These are phyloP conservation scores for Saccharomycopsis microspora DNA, from an alignment of 805 yeast species.

Conservation along the genomic window DNA sequence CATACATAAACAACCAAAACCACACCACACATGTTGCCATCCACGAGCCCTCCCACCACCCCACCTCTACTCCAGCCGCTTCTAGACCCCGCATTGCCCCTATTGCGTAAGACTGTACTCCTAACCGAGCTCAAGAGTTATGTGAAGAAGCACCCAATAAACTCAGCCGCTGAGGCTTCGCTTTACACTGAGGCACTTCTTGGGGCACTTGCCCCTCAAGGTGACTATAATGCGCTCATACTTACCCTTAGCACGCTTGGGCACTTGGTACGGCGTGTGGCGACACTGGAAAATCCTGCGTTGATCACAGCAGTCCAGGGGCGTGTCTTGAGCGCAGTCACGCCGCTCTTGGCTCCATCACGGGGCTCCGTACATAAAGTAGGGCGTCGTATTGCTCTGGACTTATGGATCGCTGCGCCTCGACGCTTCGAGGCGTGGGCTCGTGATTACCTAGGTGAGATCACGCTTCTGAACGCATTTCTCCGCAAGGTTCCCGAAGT, in stretches of 20 bases:
- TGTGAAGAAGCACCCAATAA: slow-evolving; percentile 8
- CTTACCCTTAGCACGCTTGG: slow-evolving; percentile 5
- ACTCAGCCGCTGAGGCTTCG: slow-evolving; percentile 3
- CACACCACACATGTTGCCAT: too few relatives aligned
- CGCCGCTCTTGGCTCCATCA: not conserved
- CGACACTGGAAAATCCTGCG: not conserved
- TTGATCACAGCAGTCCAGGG: not conserved
- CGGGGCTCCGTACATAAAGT: too few relatives aligned
- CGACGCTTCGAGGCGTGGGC: slow-evolving; percentile 23
- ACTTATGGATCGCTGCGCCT: slow-evolving; percentile 28
- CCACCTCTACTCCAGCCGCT: too few relatives aligned
- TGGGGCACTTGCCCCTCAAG: not conserved
- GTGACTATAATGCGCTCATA: not conserved
- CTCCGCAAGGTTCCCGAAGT: slow-evolving; percentile 19
- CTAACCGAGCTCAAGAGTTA: slow-evolving; percentile 6
- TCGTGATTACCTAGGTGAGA: slow-evolving; percentile 22
- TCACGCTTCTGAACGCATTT: slow-evolving; percentile 18
- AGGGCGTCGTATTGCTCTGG: slow-evolving; percentile 18
- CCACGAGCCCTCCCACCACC: too few relatives aligned
- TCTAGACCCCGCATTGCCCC: too few relatives aligned
- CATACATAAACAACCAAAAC: too few relatives aligned
- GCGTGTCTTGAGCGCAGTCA: not conserved
- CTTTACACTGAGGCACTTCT: slow-evolving; percentile 1
- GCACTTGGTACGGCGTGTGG: slow-evolving; percentile 8
- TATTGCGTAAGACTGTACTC: not conserved